These are phyloP conservation scores for Lizonia empirigonia DNA, from an alignment of 2,329 filamentous ascomycete genomes.

Conservation along the genomic window DNA sequence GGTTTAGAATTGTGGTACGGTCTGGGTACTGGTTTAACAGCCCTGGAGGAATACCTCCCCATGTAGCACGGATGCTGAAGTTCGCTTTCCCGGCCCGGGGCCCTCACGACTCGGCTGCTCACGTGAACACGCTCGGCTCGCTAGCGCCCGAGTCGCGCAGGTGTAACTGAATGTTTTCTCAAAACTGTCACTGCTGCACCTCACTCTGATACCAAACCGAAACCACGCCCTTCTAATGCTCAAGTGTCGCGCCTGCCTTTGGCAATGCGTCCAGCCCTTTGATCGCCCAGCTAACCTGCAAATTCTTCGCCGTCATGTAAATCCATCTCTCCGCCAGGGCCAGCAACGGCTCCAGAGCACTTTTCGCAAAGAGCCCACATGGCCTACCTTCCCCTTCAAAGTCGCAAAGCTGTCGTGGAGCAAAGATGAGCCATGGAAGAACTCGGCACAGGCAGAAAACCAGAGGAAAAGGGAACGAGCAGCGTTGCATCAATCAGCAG, in stretches of 20 bases:
- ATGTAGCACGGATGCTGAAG: conserved; percentile 1
- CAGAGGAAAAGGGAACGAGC: conserved; percentile 32
- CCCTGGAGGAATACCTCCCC: background rate
- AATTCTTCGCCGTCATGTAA: conserved; percentile 31
- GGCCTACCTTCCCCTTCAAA: conserved; percentile 9
- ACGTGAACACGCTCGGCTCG: conserved; percentile 20
- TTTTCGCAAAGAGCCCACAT: conserved; percentile 13
- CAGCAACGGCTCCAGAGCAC: conserved; percentile 26
- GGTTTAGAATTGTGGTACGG: conserved; percentile 21
- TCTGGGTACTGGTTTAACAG: conserved; percentile 11
- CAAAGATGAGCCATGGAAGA: conserved; percentile 33
- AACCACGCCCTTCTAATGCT: conserved; percentile 46
- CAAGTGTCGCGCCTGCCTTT: conserved; percentile 52
- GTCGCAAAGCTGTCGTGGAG: conserved; percentile 17
- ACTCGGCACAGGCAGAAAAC: conserved; percentile 32
- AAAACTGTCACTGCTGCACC: conserved; percentile 1
- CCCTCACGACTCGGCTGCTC: background rate
- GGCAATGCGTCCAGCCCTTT: conserved; percentile 52
- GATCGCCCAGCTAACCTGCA: conserved; percentile 34
- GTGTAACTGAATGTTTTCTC: conserved; percentile 23
- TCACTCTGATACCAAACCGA: conserved; percentile 9
- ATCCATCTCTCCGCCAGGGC: conserved; percentile 17
- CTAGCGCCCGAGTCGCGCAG: conserved; percentile 11
- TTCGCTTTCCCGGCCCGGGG: background rate
- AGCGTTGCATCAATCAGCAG: conserved; percentile 22